Evolutionary conservation across 1,284 basidiomycete genomes (phyloP).

Genomic region (Ceratobasidium sp.): DNA sequence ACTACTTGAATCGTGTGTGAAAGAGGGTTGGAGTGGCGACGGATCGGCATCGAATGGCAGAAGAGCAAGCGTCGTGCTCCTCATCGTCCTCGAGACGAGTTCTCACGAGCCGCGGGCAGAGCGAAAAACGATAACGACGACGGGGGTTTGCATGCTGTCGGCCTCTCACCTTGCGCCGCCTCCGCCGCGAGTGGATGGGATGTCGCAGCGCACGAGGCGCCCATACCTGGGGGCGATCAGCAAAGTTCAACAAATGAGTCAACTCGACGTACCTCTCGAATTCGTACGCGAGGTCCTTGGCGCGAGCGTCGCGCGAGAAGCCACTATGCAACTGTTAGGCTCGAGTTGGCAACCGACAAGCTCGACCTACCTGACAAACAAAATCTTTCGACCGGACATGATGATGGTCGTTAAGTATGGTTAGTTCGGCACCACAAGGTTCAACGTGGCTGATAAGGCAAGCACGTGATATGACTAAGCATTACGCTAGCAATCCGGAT

Average conservation of each 20-base stretch:
- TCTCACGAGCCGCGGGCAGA: constrained; percentile 35
- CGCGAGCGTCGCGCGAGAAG: constrained; percentile 81
- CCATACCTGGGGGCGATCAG: constrained; percentile 68
- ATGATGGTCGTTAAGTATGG: constrained; percentile 16
- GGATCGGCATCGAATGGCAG: constrained; percentile 31
- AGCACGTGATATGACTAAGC: constrained; percentile 30
- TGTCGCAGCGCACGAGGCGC: constrained; percentile 85
- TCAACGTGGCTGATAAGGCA: constrained; percentile 32
- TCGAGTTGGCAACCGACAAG: background rate
- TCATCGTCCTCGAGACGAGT: constrained; percentile 42
- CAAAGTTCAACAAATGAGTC: constrained; percentile 23
- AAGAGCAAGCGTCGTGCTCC: constrained; percentile 11
- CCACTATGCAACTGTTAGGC: constrained; percentile 63
- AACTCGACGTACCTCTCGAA: constrained; percentile 75
- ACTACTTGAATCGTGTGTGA: constrained; percentile 20
- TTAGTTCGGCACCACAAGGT: constrained; percentile 18
- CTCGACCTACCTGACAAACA: constrained; percentile 40
- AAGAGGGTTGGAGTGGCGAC: background rate
- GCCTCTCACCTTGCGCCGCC: constrained; percentile 61
- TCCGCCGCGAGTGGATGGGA: constrained; percentile 83
- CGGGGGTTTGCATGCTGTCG: constrained; percentile 9
- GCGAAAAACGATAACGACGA: constrained; percentile 36
- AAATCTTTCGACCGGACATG: constrained; percentile 42
- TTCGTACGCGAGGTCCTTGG: constrained; percentile 85
- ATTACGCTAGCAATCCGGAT: background rate